Evolutionary conservation across 495 filamentous ascomycete species (phyloP).

Genomic region (Glutinoglossum americanum): DNA sequence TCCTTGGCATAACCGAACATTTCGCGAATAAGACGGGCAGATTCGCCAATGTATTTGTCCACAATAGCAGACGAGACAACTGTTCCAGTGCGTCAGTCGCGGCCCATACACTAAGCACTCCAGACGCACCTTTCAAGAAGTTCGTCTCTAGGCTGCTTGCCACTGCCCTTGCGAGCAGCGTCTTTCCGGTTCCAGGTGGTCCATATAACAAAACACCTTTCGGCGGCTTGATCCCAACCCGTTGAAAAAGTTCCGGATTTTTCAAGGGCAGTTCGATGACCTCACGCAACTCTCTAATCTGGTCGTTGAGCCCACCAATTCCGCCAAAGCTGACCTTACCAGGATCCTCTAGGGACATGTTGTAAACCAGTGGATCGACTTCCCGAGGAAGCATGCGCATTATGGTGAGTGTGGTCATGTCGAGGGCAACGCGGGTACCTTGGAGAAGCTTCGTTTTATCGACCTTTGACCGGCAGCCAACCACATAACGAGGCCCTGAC

Average conservation of each 20-base stretch:
- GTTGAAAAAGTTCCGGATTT: conserved; percentile 91
- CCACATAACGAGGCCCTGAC: conserved; percentile 91
- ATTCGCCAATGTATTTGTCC: conserved; percentile 99
- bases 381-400: conserved; percentile 99
- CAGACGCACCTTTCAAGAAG: conserved; percentile 69
- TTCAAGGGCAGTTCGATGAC: conserved; percentile 97
- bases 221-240: conserved; percentile 96
- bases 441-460: conserved; percentile 94
- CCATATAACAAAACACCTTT: conserved; percentile 96
- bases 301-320: conserved; percentile 95
- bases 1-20: conserved; percentile 99
- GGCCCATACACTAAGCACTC: conserved; percentile 2
- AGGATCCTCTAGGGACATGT: conserved; percentile 98
- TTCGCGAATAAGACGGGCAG: conserved; percentile 87
- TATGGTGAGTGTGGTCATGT: conserved; percentile 99
- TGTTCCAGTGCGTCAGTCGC: conserved; percentile 14
- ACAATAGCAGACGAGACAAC: conserved; percentile 99
- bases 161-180: conserved; percentile 80
- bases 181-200: conserved; percentile 96
- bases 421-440: conserved; percentile 90
- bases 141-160: conserved; percentile 96
- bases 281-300: conserved; percentile 92
- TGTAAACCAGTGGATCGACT: conserved; percentile 97
- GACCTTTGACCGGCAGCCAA: conserved; percentile 95
- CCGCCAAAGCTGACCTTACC: conserved; percentile 97